phyloP scores from a whole-genome alignment of 768 basidiomycete species.

The Cantharellus anzutake region DNA sequence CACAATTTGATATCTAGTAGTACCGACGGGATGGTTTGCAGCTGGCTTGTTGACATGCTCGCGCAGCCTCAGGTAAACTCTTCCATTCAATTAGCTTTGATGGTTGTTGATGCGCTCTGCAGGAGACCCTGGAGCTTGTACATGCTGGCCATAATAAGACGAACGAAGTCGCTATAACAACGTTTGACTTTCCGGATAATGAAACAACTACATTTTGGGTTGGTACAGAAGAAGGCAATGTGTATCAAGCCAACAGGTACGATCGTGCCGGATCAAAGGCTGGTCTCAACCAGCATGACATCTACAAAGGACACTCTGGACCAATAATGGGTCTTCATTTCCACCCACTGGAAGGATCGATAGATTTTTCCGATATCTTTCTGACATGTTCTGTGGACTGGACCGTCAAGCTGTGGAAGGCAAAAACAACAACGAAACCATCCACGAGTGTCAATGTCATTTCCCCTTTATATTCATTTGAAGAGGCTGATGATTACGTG shows the following conservation, averaged over 20 bases:
- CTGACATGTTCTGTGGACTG: conserved; percentile 87
- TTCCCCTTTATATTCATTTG: conserved; percentile 79
- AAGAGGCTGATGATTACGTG: conserved; percentile 96
- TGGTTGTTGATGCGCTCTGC: conserved; percentile 1
- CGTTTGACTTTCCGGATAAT: conserved; percentile 84
- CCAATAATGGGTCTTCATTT: conserved; percentile 91
- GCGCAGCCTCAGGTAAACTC: conserved; percentile 75
- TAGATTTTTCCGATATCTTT: conserved; percentile 94
- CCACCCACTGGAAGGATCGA: conserved; percentile 76
- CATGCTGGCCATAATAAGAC: conserved; percentile 92
- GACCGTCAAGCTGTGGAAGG: conserved; percentile 95
- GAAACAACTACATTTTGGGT: conserved; percentile 97
- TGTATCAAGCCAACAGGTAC: conserved; percentile 92
- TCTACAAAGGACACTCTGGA: conserved; percentile 83
- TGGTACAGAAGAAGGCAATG: conserved; percentile 93
- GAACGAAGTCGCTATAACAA: conserved; percentile 86
- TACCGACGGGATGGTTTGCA: conserved; percentile 92
- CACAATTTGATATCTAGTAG: conserved; percentile 94
- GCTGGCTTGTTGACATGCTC: conserved; percentile 97
- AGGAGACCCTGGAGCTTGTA: conserved; percentile 88
- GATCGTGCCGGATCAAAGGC: conserved; percentile 95
- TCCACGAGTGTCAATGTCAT: conserved; percentile 38
- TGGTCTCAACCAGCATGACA: conserved; percentile 80
- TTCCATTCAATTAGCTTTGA: not conserved
- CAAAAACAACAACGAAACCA: conserved; percentile 57